Conservation (phyloP, 345 rosid species). For the Dipteronia dyeriana region DNA sequence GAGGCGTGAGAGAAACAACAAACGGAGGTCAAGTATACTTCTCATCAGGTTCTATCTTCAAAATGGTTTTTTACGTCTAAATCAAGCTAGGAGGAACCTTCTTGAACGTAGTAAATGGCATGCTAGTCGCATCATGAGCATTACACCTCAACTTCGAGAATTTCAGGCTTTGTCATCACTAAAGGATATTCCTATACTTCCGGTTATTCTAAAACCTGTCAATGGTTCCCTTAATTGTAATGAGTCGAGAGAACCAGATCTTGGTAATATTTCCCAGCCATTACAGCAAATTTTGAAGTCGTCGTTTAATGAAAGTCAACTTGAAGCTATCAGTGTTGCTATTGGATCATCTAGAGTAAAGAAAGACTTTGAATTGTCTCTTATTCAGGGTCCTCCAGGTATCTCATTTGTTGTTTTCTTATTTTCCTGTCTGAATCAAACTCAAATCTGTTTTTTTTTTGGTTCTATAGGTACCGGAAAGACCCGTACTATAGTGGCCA, state of each 20-base stretch:
- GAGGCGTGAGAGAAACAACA: constrained; percentile 89
- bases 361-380: constrained; percentile 73
- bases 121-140: constrained; percentile 83
- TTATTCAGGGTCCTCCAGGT: constrained; percentile 99
- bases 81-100: constrained; percentile 90
- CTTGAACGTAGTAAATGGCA: constrained; percentile 98
- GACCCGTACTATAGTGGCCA: constrained; percentile 93
- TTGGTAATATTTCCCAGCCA: constrained; percentile 60
- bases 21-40: constrained; percentile 67
- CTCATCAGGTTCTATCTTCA: constrained; percentile 82
- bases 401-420: constrained; percentile 11
- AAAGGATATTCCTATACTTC: constrained; percentile 70
- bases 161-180: constrained; percentile 87
- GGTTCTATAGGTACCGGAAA: constrained; percentile 80
- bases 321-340: constrained; percentile 75
- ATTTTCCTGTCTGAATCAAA: constrained; percentile 8
- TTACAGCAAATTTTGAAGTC: constrained; percentile 64
- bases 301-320: constrained; percentile 86
- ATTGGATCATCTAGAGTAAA: constrained; percentile 48
- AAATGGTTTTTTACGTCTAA: constrained; percentile 66
- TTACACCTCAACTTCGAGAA: constrained; percentile 91
- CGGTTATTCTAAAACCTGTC: constrained; percentile 70
- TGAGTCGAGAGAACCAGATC: constrained; percentile 41
- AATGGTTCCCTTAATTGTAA: constrained; percentile 34
- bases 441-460: constrained; percentile 15